Percentiles rank a stretch among this genome's conserved stretches.
These are phyloP conservation scores for Yarrowia porcina DNA, from an alignment of 805 yeast species.

Conservation along the genomic window DNA sequence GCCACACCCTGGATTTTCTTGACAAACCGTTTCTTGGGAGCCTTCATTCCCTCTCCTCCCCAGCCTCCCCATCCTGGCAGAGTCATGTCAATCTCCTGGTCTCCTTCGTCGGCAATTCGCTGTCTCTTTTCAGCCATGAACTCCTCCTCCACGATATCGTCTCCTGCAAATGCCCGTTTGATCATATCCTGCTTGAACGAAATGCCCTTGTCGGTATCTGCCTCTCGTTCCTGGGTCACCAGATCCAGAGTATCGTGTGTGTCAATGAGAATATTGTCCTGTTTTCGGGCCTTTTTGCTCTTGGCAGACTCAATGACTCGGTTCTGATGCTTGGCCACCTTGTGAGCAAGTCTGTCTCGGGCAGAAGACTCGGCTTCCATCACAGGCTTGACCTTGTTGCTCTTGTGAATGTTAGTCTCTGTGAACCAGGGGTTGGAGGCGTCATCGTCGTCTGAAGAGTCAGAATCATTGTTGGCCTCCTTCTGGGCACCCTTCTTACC, in stretches of 20 bases:
- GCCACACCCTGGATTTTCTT: conserved; percentile 76
- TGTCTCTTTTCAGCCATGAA: conserved; percentile 74
- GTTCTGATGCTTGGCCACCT: conserved; percentile 42
- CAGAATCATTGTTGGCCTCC: not conserved
- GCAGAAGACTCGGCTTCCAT: conserved; percentile 42
- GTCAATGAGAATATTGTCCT: conserved; percentile 34
- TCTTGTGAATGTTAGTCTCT: conserved; percentile 45
- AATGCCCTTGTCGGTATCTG: conserved; percentile 40
- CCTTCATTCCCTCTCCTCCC: conserved; percentile 66
- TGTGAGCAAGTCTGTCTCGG: conserved; percentile 13
- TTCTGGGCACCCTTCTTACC: not conserved
- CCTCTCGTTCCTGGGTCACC: conserved; percentile 43
- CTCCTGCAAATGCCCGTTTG: conserved; percentile 94
- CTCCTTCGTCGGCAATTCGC: conserved; percentile 72
- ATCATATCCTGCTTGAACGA: conserved; percentile 81
- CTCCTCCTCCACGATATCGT: conserved; percentile 73
- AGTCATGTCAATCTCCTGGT: conserved; percentile 77
- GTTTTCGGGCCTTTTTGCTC: conserved; percentile 30
- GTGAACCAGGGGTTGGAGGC: conserved; percentile 40
- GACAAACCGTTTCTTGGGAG: conserved; percentile 54
- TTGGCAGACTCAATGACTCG: conserved; percentile 35
- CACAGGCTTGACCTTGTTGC: conserved; percentile 47
- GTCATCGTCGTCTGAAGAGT: conserved; percentile 27
- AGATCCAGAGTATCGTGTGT: conserved; percentile 51
- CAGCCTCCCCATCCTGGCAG: conserved; percentile 98